Evolutionary conservation across 768 basidiomycete species (phyloP), one percentile per base, ranked within the genome.

Genomic region (Rhodotorula taiwanensis): DNA sequence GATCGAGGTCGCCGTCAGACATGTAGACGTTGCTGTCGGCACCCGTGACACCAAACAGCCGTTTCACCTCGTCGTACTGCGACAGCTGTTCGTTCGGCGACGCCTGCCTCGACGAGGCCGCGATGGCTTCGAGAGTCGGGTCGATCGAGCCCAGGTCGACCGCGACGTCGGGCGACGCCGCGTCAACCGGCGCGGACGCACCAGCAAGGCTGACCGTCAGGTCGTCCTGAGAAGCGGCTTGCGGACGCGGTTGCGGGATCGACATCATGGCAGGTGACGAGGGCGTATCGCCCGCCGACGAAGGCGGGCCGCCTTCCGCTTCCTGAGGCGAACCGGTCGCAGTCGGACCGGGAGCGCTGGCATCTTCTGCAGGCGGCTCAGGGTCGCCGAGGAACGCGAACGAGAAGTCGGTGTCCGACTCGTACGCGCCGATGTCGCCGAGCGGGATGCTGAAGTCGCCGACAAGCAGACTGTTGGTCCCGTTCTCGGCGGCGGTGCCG

Each of bases 361-460:
- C 13, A 10, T 44, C 43, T 15, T 21, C 31, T 9, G 13, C 7
- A 43, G 31, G 31, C 31, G 30, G 49, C 30, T 50, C 49, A 6
- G 49, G 49, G 8, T 50, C 42, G 30, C 45, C 15, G 31, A 62
- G 52, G 56, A 62, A 7, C 14, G 47, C 58, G 25, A 67, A 41
- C 31, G 55, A 49, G 27, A 48, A 49, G 31, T 49, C 61, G 48
- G 48, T 56, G 41, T 34, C 23, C 30, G 52, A 27, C 23, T 43
- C 58, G 43, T 52, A 63, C 6, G 49, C 18, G 33, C 54, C 66
- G 21, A 61, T 47, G 39, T 57, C 51, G 48, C 55, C 60, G 43
- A 67, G 51, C 30, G 60, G 55, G 43, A 66, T n/a, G 33, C 48
- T 47, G 54, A 48, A 67, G 48, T 62, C 57, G 41, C 30, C 60